phyloP scores from a whole-genome alignment of 306 rosid species.

The Pterocarpus macrocarpus region DNA sequence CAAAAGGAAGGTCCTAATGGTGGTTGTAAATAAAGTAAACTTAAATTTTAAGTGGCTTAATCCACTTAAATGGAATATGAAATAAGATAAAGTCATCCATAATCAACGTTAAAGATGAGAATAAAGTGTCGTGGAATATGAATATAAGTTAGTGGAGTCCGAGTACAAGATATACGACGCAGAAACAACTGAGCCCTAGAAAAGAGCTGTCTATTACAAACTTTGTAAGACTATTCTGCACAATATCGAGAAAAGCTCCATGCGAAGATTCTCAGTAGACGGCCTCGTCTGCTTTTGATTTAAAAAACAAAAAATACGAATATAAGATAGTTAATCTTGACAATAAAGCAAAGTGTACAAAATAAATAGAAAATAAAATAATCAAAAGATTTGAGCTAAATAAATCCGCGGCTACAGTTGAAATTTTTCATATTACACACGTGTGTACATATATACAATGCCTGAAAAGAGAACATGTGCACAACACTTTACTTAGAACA shows the following conservation, averaged over 20 bases:
- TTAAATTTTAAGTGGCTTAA: background rate
- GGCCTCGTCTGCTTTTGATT: constrained; percentile 13
- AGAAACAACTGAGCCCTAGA: constrained; percentile 29
- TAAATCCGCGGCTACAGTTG: constrained; percentile 14
- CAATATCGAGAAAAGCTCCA: constrained; percentile 29
- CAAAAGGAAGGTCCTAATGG: background rate
- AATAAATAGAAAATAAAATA: constrained; percentile 5
- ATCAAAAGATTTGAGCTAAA: background rate
- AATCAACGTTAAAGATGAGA: constrained; percentile 35
- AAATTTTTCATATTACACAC: constrained; percentile 16
- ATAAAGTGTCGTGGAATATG: constrained; percentile 38
- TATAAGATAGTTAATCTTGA: constrained; percentile 14
- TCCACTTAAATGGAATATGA: constrained; percentile 2
- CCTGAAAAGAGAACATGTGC: constrained; percentile 33
- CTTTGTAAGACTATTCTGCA: background rate
- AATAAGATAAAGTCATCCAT: constrained; percentile 29
- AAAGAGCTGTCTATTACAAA: constrained; percentile 30
- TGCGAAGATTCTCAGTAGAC: constrained; percentile 41
- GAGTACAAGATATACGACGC: background rate
- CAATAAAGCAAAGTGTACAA: constrained; percentile 35
- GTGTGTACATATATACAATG: constrained; percentile 5
- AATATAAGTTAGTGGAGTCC: constrained; percentile 44
- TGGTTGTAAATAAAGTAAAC: background rate
- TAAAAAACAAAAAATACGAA: constrained; percentile 1
- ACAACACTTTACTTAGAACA: background rate